Base-by-base conservation (phyloP, 73 alveolate species). In the Paramecium pentaurelia region DNA sequence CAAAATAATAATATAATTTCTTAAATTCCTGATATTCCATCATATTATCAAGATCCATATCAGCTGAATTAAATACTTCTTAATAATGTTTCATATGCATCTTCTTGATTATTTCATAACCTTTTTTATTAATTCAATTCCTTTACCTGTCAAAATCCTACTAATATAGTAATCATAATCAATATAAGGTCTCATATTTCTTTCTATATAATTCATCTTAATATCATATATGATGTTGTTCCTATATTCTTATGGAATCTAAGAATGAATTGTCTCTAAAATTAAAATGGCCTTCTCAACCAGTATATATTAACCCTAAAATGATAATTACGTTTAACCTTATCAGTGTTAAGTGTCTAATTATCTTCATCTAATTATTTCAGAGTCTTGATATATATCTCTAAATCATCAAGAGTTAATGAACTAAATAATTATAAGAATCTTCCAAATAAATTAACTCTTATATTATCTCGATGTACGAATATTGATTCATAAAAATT, bases 41-140 rank as follows among this genome's bases (percentile, higher is more conserved):
- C 90, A 77, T 77, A 44, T 40, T 40, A 77, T 77, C 90, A 32
- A 44, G 45, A 77, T 77, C 90, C 90, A 77, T 77, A 44, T 77
- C 90, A 0, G 90, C 90, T 18, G 90, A 37, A 42, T 77, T 30
- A 77, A 77, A 77, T 1, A 77, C 71, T 20, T 77, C 90, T 42
- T 77, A 32, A 47, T 30, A 77, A 77, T 77, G 90, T 22, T 22
- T 40, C 42, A 30, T 22, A 44, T 77, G 90, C 45, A 77, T 77
- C 16, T 44, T 47, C 54, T 42, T 77, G 8, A 77, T 44, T 2
- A 77, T 44, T n/a, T 77, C 44, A 77, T 77, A 77, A 1, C 70
- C 68, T 51, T 51, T 51, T n/a, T 16, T 22, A 51, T 51, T 16
- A 16, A 5, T 51, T 20, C 18, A 12, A 14, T 12, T 5, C 18